Conservation (phyloP, 805 yeast species). For the Cyberlindnera americana region DNA sequence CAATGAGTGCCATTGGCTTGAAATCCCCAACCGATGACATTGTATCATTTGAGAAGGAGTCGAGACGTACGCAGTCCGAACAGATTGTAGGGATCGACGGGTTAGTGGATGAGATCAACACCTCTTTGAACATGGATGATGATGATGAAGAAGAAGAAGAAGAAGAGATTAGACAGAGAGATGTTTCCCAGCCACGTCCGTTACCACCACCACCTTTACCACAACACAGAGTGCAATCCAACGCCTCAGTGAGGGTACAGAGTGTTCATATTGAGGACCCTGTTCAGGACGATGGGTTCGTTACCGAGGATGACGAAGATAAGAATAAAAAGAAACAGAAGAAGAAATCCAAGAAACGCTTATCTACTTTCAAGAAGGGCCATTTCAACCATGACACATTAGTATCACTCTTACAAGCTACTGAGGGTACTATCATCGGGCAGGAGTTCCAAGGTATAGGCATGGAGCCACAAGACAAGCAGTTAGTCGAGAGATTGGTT, state of each 20-base stretch:
- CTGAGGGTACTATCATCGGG: slow-evolving; percentile 40
- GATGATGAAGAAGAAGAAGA: background rate
- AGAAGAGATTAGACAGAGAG: slow-evolving; percentile 1
- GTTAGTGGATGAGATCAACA: slow-evolving; percentile 12
- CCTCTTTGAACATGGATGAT: background rate
- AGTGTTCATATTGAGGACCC: background rate
- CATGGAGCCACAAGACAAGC: slow-evolving; percentile 72
- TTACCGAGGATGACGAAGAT: slow-evolving; percentile 25
- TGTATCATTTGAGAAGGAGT: background rate
- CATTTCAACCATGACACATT: slow-evolving; percentile 32
- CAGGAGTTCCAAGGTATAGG: slow-evolving; percentile 71
- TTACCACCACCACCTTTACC: slow-evolving; percentile 30
- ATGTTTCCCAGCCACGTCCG: slow-evolving; percentile 11
- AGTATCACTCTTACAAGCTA: slow-evolving; percentile 34
- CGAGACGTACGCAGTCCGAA: slow-evolving; percentile 15
- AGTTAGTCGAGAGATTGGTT: slow-evolving; percentile 76
- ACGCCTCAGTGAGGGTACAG: slow-evolving; percentile 3
- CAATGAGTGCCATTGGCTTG: slow-evolving; percentile 17
- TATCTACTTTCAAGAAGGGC: slow-evolving; percentile 19
- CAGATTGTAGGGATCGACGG: slow-evolving; percentile 10
- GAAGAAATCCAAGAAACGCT: slow-evolving; percentile 7
- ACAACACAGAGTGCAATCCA: slow-evolving; percentile 17
- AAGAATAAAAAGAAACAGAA: slow-evolving; percentile 6
- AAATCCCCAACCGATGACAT: slow-evolving; percentile 1
- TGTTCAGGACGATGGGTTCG: slow-evolving; percentile 25